Evolutionary conservation across 2,329 filamentous ascomycete species (phyloP).

Genomic region (Fusarium marasasianum): DNA sequence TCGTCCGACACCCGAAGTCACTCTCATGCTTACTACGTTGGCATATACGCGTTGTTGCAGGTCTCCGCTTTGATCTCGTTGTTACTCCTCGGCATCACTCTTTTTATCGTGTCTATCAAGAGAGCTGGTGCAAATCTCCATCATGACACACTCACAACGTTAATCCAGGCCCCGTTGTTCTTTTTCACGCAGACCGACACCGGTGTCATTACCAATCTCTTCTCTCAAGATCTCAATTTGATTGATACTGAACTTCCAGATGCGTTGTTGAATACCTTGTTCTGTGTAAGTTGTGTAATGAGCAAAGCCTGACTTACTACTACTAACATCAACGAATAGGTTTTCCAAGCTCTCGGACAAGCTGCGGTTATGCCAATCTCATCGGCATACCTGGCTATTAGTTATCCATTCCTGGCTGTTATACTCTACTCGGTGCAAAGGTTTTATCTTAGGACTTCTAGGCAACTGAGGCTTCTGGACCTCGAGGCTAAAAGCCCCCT

Average conservation of each 20-base stretch:
- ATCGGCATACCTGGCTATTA: constrained; percentile 57
- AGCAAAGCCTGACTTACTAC: no score
- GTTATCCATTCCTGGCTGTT: constrained; percentile 59
- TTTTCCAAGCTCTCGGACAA: neutral
- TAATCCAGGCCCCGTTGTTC: constrained; percentile 50
- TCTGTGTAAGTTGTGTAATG: neutral
- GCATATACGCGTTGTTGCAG: constrained; percentile 44
- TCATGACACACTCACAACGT: constrained; percentile 43
- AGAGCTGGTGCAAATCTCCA: constrained; percentile 48
- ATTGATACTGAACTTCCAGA: constrained; percentile 52
- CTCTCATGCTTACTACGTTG: constrained; percentile 43
- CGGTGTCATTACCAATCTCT: constrained; percentile 54
- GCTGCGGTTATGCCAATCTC: constrained; percentile 56
- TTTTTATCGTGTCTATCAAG: constrained; percentile 41
- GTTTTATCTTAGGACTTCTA: constrained; percentile 68
- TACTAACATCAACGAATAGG: neutral
- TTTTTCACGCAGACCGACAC: constrained; percentile 55
- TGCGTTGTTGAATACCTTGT: constrained; percentile 32
- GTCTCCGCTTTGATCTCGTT: constrained; percentile 29
- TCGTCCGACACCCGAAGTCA: neutral
- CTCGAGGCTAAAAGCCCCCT: constrained; percentile 68
- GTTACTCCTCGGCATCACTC: constrained; percentile 16
- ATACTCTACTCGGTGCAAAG: constrained; percentile 62
- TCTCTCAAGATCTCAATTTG: constrained; percentile 56
- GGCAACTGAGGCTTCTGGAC: constrained; percentile 68